Evolutionary conservation across 345 rosid species (phyloP).

Genomic region (Salix purpurea): DNA sequence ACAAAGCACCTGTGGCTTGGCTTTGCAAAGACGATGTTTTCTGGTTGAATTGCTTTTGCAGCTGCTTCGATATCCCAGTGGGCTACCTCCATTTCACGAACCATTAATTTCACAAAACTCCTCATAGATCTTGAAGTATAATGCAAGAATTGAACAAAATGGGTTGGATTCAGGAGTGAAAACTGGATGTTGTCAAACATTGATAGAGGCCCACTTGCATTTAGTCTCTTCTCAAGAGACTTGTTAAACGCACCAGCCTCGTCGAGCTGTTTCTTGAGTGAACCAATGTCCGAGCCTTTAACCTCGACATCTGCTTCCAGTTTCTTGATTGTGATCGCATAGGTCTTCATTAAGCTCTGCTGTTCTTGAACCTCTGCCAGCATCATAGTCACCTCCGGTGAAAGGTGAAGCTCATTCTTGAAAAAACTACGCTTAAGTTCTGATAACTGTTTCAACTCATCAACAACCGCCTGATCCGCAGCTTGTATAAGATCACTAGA

Average conservation of each 20-base stretch:
- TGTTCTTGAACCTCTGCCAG: conserved; percentile 95
- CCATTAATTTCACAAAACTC: conserved; percentile 60
- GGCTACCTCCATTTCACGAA: conserved; percentile 74
- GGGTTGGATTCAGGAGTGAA: conserved; percentile 35
- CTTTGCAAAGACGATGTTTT: conserved; percentile 27
- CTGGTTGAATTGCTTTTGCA: conserved; percentile 51
- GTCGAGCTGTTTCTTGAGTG: conserved; percentile 34
- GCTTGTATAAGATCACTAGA: conserved; percentile 63
- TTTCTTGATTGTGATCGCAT: conserved; percentile 72
- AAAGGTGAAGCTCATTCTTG: conserved; percentile 65
- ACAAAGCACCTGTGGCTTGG: conserved; percentile 53
- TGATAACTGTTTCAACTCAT: conserved; percentile 66
- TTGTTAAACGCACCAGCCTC: conserved; percentile 39
- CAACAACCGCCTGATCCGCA: conserved; percentile 81
- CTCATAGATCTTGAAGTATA: conserved; percentile 53
- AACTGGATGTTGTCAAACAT: conserved; percentile 46
- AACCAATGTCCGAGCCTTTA: conserved; percentile 40
- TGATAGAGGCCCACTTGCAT: conserved; percentile 57
- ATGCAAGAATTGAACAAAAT: conserved; percentile 55
- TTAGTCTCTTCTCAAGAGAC: conserved; percentile 58
- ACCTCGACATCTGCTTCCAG: conserved; percentile 44
- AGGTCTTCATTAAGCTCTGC: conserved; percentile 84
- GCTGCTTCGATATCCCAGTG: conserved; percentile 83
- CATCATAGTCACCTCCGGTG: conserved; percentile 83
- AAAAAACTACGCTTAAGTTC: conserved; percentile 65